Percentiles rank a stretch among this genome's conserved stretches.
phyloP scores from a whole-genome alignment of 2,329 filamentous ascomycete genomes.

The Ophiostoma perfectum region DNA sequence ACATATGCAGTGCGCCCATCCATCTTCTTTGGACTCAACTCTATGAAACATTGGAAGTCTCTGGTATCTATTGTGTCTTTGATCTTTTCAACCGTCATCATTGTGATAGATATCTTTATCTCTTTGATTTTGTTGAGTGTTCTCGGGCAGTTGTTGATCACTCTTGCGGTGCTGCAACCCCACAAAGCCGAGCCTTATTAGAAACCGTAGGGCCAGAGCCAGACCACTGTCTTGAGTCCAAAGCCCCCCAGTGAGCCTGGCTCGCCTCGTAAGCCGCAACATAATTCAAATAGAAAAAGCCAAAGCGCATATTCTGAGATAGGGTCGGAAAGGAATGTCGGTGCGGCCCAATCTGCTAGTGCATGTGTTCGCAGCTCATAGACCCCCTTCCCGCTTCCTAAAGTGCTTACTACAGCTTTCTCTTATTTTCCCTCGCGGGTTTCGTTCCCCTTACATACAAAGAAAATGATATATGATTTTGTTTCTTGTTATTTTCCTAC shows the following conservation, averaged over 20 bases:
- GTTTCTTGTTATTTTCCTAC: not conserved
- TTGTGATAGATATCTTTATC: not conserved
- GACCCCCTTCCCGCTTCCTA: not conserved
- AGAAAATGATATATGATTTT: not conserved
- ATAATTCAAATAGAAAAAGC: not conserved
- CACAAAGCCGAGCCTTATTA: not conserved
- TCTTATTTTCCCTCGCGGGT: not conserved
- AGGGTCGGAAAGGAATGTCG: conserved; percentile 20
- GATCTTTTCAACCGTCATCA: not conserved
- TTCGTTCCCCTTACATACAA: not conserved
- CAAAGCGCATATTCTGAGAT: conserved; percentile 7
- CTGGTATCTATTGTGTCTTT: not conserved
- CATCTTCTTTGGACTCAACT: not conserved
- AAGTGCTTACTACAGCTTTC: not conserved
- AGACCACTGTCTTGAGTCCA: not conserved
- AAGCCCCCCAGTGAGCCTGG: too few relatives aligned
- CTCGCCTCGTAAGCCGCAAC: too few relatives aligned
- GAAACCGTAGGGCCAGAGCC: not conserved
- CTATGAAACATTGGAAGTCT: not conserved
- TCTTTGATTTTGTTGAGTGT: not conserved
- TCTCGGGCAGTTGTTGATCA: not conserved
- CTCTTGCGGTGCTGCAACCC: not conserved
- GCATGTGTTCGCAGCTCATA: conserved; percentile 12
- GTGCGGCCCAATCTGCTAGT: conserved; percentile 26
- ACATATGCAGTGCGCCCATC: not conserved